These are phyloP conservation scores for Magnolia officinalis DNA, from an alignment of 164 flowering plant species.

Conservation along the genomic window DNA sequence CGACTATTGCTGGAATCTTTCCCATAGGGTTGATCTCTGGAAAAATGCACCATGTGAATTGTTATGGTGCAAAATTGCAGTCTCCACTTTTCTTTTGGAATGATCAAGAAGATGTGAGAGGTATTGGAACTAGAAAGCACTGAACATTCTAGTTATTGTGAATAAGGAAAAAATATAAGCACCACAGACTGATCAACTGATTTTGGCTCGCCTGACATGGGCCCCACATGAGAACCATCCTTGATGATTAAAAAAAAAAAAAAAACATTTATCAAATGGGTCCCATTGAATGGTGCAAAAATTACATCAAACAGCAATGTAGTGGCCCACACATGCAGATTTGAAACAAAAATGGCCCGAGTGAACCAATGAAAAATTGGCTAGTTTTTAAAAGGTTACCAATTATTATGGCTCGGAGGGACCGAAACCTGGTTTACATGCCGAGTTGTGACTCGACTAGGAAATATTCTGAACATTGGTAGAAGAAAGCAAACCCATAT, in stretches of 20 bases:
- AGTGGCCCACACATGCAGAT: neutral
- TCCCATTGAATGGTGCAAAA: neutral
- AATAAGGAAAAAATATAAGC: neutral
- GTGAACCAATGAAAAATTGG: neutral
- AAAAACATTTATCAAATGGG: neutral
- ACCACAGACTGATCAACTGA: neutral
- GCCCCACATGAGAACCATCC: neutral
- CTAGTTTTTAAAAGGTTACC: neutral
- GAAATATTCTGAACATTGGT: neutral
- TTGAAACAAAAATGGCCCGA: neutral
- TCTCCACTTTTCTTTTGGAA: neutral
- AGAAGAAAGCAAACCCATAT: too few relatives aligned
- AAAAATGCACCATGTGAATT: constrained; percentile 12
- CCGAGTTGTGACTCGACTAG: neutral
- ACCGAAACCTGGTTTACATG: neutral
- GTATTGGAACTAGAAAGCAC: neutral
- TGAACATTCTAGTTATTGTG: neutral
- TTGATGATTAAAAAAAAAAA: neutral
- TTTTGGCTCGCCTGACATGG: neutral
- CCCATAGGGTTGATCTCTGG: constrained; percentile 73
- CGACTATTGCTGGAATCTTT: constrained; percentile 71
- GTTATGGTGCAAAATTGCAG: neutral
- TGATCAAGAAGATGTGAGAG: neutral
- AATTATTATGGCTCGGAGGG: neutral
- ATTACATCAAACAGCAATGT: neutral